Conservation (phyloP, 2,329 filamentous ascomycete species). For the Neofusicoccum ribis region DNA sequence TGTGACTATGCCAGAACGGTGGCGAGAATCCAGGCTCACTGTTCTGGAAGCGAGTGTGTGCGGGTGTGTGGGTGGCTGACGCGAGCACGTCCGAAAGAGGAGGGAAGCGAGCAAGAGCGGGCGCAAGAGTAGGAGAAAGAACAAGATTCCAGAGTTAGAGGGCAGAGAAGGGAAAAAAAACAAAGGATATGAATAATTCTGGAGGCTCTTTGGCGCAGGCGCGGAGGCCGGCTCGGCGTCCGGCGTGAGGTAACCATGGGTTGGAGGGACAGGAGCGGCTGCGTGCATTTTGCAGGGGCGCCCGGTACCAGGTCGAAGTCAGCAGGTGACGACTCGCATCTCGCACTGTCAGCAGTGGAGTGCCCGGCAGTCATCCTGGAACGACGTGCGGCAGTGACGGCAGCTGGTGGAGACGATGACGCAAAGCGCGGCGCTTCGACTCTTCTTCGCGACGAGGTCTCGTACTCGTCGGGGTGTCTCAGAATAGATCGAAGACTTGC, state of each 20-base stretch:
- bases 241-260: slow-evolving; percentile 1
- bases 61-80: neutral
- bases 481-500: neutral
- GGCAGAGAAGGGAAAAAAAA: neutral
- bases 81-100: neutral
- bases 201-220: neutral
- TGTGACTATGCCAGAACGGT: neutral
- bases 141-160: neutral
- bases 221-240: neutral
- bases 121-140: neutral
- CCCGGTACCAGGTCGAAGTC: neutral
- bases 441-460: neutral
- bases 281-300: neutral
- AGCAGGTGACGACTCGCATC: neutral
- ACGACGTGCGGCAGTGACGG: too few species aligned
- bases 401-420: neutral
- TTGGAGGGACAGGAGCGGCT: neutral
- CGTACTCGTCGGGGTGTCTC: neutral
- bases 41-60: neutral
- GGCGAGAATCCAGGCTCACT: neutral
- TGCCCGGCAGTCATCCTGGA: neutral
- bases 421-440: neutral
- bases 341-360: neutral
- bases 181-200: neutral
- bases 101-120: neutral